Base-by-base conservation (phyloP, 345 rosid genomes). In the Reutealis trisperma region DNA sequence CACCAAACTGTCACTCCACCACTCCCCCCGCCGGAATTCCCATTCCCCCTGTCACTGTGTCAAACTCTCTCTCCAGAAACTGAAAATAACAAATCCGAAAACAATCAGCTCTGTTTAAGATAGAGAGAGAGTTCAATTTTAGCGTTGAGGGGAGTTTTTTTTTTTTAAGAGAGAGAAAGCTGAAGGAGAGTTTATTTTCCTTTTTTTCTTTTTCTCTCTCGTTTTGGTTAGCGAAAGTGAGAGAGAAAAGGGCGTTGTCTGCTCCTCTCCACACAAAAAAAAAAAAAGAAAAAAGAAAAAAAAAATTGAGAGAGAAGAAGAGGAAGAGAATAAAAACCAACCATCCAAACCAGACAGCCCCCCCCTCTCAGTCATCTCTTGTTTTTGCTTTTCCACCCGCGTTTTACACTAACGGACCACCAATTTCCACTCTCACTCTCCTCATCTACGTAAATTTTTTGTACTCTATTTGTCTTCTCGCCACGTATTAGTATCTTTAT, bases 201-300 rank as follows among this genome's bases (percentile, higher is more conserved):
- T 42, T 72, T 30, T 37, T 57, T 44, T 72, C 24, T 37, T 57
- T 44, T 1, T 44, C 37, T 37, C 13, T 27, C 0, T 34, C 3
- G 8, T 10, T 78, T 73, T 51, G 8, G 21, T 74, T 27, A 61
- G 62, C 44, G 71, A 72, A 64, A 77, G 78, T 67, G 52, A 71
- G 81, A 72, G 51, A 66, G 69, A 75, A 71, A 60, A 57, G 73
- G 75, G 87, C 87, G 88, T 78, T 78, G 78, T 85, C 86, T 77
- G 78, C 90, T 90, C 92, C 80, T 88, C 89, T 88, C 93, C 93
- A 87, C 90, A 85, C 52, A 78, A 86, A 84, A 71, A 67, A 78
- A 77, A 62, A 81, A 49, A 63, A 55, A 22, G 1, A n/a, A 65
- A 73, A 34, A 64, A 63, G 37, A 12, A 44, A 45, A 42, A 66